Evolutionary conservation across 192 early-diverging fungal species (phyloP).

Genomic region (Gigaspora rosea): DNA sequence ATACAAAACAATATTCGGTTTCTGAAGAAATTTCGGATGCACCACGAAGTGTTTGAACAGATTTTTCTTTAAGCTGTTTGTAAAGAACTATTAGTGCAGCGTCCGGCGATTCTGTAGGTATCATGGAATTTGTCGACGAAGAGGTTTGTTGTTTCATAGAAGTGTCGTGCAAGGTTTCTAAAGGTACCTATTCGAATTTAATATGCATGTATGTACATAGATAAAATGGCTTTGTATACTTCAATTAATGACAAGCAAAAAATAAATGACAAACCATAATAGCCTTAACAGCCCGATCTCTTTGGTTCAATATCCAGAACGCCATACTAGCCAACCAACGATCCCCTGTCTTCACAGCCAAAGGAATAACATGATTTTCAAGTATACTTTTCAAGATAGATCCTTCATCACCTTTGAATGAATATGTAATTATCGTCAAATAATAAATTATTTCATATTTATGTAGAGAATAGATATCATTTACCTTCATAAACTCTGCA

Average conservation of each 20-base stretch:
- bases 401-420: slow-evolving; percentile 55
- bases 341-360: slow-evolving; percentile 59
- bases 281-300: slow-evolving; percentile 31
- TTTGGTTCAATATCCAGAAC: slow-evolving; percentile 45
- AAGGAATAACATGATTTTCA: slow-evolving; percentile 52
- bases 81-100: slow-evolving; percentile 75
- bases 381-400: slow-evolving; percentile 56
- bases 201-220: not conserved
- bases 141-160: not conserved
- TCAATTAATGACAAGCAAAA: not conserved
- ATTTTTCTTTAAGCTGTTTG: slow-evolving; percentile 60
- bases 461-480: not conserved
- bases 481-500: slow-evolving; percentile 90
- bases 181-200: slow-evolving; percentile 8
- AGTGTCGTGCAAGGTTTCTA: slow-evolving; percentile 8
- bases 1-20: slow-evolving; percentile 63
- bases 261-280: slow-evolving; percentile 20
- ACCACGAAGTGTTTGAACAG: slow-evolving; percentile 48
- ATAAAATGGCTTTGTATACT: not conserved
- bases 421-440: not conserved
- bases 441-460: not conserved
- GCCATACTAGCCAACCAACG: slow-evolving; percentile 62
- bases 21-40: slow-evolving; percentile 49
- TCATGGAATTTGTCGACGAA: not conserved
- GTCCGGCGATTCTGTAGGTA: slow-evolving; percentile 45